Evolutionary conservation across 2,329 filamentous ascomycete species (phyloP).

Genomic region (Zasmidium citrigriseum): DNA sequence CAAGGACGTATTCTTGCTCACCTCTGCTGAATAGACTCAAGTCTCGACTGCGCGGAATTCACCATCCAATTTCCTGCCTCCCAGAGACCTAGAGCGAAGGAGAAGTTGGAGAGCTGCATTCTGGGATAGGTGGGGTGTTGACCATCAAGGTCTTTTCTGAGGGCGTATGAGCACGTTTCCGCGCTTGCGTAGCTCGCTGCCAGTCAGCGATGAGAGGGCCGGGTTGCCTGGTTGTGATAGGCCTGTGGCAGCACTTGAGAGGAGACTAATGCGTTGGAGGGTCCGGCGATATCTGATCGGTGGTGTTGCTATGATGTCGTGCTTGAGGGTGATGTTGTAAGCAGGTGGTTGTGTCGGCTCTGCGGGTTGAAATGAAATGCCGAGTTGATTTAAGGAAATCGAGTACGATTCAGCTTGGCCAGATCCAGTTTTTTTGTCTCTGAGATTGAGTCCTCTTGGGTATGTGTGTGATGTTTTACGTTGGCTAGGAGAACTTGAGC

Average conservation of each 20-base stretch:
- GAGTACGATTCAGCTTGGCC: no score
- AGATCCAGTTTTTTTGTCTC: no score
- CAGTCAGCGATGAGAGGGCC: conserved; percentile 1
- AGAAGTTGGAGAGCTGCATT: conserved; percentile 31
- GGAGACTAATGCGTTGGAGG: neutral
- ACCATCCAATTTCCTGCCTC: conserved; percentile 24
- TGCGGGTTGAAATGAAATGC: no score
- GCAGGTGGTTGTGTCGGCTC: neutral
- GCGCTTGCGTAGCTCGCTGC: conserved; percentile 3
- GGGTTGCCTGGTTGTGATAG: neutral
- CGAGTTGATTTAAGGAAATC: no score
- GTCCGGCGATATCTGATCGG: neutral
- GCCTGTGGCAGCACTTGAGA: neutral
- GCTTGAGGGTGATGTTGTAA: neutral
- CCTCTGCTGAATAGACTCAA: conserved; percentile 26
- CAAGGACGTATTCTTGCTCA: conserved; percentile 9
- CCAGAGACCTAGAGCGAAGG: conserved; percentile 23
- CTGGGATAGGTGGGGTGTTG: conserved; percentile 15
- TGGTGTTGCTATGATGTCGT: neutral
- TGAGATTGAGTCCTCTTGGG: no score
- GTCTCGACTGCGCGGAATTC: conserved; percentile 28
- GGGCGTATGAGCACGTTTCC: conserved; percentile 24
- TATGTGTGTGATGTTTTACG: no score
- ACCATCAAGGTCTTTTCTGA: conserved; percentile 25
- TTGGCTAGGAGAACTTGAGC: no score